phyloP scores from a whole-genome alignment of 352 stramenopile species.

The Globisporangium camurandrum region DNA sequence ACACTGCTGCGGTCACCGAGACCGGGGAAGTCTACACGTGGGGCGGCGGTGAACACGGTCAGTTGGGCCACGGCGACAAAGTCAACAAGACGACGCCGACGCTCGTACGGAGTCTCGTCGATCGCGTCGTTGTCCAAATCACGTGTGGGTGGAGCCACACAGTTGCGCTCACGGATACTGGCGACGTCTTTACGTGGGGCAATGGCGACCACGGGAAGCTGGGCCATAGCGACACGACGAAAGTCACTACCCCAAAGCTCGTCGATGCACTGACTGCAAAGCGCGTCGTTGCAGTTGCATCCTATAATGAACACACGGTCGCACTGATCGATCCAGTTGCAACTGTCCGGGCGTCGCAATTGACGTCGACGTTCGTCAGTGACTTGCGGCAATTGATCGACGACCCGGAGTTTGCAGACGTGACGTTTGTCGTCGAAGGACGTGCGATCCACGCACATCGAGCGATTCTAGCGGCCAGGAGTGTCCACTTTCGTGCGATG shows the following conservation, averaged over 20 bases:
- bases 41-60: constrained; percentile 89
- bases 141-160: constrained; percentile 96
- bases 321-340: constrained; percentile 84
- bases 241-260: constrained; percentile 91
- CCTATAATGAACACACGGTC: constrained; percentile 97
- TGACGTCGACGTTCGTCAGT: constrained; percentile 80
- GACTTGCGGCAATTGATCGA: constrained; percentile 92
- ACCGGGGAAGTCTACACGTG: constrained; percentile 84
- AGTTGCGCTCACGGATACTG: constrained; percentile 89
- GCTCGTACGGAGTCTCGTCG: constrained; percentile 83
- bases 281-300: constrained; percentile 92
- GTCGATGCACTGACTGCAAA: constrained; percentile 90
- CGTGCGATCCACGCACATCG: constrained; percentile 78
- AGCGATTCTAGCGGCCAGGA: constrained; percentile 91
- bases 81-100: constrained; percentile 93
- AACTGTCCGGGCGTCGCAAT: constrained; percentile 61
- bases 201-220: constrained; percentile 93
- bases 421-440: constrained; percentile 85
- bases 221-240: constrained; percentile 91
- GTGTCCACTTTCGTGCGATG: constrained; percentile 92
- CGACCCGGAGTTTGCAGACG: constrained; percentile 83
- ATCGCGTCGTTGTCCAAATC: constrained; percentile 90
- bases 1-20: constrained; percentile 81
- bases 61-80: constrained; percentile 96
- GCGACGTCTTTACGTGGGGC: constrained; percentile 92